phyloP scores from a whole-genome alignment of 2,329 filamentous ascomycete genomes.

The Talaromyces rugulosus region DNA sequence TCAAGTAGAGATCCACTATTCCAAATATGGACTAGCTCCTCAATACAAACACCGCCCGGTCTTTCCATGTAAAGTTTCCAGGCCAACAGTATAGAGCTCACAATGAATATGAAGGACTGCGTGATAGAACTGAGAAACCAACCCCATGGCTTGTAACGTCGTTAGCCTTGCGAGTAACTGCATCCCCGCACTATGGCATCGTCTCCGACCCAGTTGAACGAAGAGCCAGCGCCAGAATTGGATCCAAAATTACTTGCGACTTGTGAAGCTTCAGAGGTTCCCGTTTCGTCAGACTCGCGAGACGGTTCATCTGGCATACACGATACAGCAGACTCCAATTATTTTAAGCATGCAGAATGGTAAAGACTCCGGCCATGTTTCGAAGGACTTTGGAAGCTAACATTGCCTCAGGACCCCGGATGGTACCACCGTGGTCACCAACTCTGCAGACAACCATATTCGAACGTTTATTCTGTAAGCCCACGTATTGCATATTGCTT shows the following conservation, averaged over 20 bases:
- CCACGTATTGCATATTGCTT: not conserved
- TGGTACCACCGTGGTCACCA: slow-evolving; percentile 55
- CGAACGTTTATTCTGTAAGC: slow-evolving; percentile 52
- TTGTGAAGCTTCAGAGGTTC: slow-evolving; percentile 2
- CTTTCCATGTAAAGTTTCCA: not conserved
- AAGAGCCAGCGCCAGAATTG: not conserved
- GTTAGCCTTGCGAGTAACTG: not conserved
- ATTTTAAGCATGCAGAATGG: slow-evolving; percentile 47
- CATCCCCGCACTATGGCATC: not conserved
- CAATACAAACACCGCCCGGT: not conserved
- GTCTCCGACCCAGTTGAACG: not conserved
- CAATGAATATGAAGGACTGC: not conserved
- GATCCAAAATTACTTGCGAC: slow-evolving; percentile 4
- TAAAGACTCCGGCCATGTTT: slow-evolving; percentile 17
- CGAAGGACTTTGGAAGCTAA: slow-evolving; percentile 1
- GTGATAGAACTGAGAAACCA: not conserved
- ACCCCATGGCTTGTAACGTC: not conserved
- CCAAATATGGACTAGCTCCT: not conserved
- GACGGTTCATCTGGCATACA: no score
- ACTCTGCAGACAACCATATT: slow-evolving; percentile 48
- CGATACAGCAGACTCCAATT: slow-evolving; percentile 22
- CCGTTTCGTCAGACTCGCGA: not conserved
- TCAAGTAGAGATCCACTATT: not conserved
- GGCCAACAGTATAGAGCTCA: not conserved
- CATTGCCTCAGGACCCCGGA: slow-evolving; percentile 45